Conservation (phyloP, 2,329 filamentous ascomycete genomes). For the Colletotrichum tamarilloi region DNA sequence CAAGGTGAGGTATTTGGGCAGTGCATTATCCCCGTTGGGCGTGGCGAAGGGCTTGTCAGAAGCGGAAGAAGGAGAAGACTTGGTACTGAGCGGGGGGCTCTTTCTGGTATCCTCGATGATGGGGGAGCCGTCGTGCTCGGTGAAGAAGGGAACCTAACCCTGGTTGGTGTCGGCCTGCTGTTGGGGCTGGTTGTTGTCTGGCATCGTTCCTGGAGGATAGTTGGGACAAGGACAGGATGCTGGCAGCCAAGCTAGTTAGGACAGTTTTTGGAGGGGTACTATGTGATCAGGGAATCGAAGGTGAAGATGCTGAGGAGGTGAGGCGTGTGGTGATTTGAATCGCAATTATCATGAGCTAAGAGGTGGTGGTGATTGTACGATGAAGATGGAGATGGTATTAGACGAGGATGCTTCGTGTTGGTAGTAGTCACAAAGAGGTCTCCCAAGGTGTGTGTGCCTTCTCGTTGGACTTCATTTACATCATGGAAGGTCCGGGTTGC, state of each 20-base stretch:
- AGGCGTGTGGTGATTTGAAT: neutral
- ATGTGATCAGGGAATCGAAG: neutral
- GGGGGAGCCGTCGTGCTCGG: conserved; percentile 21
- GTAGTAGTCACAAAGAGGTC: neutral
- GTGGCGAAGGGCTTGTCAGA: neutral
- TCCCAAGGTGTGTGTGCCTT: neutral
- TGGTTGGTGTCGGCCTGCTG: neutral
- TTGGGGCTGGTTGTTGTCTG: neutral
- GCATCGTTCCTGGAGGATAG: neutral
- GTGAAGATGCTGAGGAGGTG: neutral
- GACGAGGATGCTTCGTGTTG: neutral
- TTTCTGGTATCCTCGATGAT: conserved; percentile 3
- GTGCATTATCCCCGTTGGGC: neutral
- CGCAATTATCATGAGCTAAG: neutral
- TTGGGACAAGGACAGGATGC: neutral
- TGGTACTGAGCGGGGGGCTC: neutral
- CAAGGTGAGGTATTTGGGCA: neutral
- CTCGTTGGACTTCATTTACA: neutral
- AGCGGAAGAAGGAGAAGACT: neutral
- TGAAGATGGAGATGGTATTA: neutral
- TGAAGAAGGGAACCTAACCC: conserved; percentile 28
- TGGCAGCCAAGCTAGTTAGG: neutral
- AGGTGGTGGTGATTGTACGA: too few relatives aligned
- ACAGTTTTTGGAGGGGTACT: neutral
- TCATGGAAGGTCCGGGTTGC: neutral